These are phyloP conservation scores for Gynochthodes officinalis DNA, from an alignment of 257 asterid species.

Conservation along the genomic window DNA sequence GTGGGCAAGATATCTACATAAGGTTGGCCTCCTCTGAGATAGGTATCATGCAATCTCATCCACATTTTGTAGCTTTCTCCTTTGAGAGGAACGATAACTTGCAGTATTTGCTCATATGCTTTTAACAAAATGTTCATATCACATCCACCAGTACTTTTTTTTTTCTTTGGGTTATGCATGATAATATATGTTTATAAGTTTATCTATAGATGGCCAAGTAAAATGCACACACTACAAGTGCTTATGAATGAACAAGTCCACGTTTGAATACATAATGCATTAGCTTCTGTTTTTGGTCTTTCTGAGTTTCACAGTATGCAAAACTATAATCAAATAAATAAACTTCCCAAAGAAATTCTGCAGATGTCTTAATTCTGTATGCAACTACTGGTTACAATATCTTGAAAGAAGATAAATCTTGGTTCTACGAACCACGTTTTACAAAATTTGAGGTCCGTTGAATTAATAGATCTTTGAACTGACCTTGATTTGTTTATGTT, in stretches of 20 bases:
- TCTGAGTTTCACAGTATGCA: too few species aligned
- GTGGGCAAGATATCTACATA: slow-evolving; percentile 28
- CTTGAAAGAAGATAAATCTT: not conserved
- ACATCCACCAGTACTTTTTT: too few species aligned
- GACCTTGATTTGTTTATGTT: not conserved
- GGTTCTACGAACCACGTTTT: not conserved
- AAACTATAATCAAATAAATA: not conserved
- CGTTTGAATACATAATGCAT: not conserved
- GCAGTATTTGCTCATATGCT: not conserved
- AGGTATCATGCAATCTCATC: slow-evolving; percentile 17
- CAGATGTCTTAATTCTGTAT: not conserved
- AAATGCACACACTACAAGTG: not conserved
- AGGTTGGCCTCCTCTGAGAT: slow-evolving; percentile 26
- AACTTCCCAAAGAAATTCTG: not conserved
- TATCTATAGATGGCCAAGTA: too few species aligned
- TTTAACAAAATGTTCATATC: not conserved
- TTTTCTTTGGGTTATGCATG: too few species aligned
- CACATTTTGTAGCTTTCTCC: not conserved
- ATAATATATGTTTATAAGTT: too few species aligned
- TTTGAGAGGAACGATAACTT: not conserved
- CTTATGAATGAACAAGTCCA: not conserved
- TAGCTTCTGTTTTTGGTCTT: not conserved
- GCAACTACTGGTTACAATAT: not conserved
- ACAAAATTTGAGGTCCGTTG: not conserved
- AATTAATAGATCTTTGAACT: not conserved